Base-by-base conservation (phyloP, 2,329 filamentous ascomycete species). In the Fusarium liriodendri region DNA sequence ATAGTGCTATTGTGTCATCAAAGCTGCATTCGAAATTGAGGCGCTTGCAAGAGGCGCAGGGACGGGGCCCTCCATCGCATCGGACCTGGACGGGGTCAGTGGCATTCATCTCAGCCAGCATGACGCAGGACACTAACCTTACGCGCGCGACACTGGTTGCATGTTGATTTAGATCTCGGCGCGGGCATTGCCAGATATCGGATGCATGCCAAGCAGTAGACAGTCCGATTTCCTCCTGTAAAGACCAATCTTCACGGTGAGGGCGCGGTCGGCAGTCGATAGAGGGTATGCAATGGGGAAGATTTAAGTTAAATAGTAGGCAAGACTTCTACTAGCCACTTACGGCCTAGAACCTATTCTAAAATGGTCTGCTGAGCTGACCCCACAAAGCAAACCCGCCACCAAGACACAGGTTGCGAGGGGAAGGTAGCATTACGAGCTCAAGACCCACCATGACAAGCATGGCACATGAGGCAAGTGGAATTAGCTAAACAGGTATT, bases 21-120 rank as follows among this genome's bases (percentile, higher is more conserved):
- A 86, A 88, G 4, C 85, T 85, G 75, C 86, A 88, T 33, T 80
- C 79, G 73, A 88, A 87, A 65, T 83, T 84, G 47, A 88, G 83
- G 6, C 86, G 84, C 64, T 86, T 83, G 77, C 86, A 88, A 78
- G 87, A 87, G 77, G 83, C 82, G 79, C 86, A 88, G 64, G 84
- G 78, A 59, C 82, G 79, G 32, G 83, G 83, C 7, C 84, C 81
- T n/a, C 85, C 83, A 72, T 87, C 83, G 78, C 86, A 88, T 47
- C 85, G 84, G 52, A 88, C 86, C 77, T 87, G 86, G 70, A 42
- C 16, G 37, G 7, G 35, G 35, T 38, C 37, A 38, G 37, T 38
- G 37, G 37, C 37, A 38, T 38, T 38, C 37, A n/a, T 38, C 37
- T 38, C 37, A 35, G 33, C 13, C 33, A 14, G 33, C 3, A 9